phyloP scores from a whole-genome alignment of 2,329 filamentous ascomycete species.

The Pyrenophora seminiperda region DNA sequence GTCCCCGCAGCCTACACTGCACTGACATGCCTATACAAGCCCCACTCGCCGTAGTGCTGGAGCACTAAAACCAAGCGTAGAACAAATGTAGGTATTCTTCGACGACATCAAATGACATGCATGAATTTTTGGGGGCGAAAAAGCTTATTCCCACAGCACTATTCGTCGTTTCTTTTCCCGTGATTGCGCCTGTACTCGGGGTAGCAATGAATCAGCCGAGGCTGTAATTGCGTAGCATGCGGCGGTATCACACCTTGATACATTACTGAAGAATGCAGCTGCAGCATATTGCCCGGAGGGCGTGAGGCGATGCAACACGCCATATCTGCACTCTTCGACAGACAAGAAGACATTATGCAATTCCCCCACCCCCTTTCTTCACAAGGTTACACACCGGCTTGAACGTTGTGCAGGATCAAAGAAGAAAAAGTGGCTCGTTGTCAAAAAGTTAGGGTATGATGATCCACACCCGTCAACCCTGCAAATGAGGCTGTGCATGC shows the following conservation, averaged over 20 bases:
- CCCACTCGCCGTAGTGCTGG: background rate
- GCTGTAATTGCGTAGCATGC: background rate
- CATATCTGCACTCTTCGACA: background rate
- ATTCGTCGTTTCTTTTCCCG: background rate
- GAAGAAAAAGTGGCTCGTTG: background rate
- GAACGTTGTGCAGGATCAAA: background rate
- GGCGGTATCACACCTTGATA: background rate
- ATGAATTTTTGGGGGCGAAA: slow-evolving; percentile 25
- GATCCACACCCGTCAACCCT: background rate
- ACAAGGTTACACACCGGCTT: background rate
- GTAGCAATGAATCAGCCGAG: background rate
- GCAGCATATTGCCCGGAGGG: background rate
- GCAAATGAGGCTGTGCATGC: slow-evolving; percentile 11
- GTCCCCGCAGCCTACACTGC: no score
- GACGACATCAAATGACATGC: slow-evolving; percentile 12
- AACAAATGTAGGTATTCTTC: slow-evolving; percentile 10
- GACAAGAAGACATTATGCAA: background rate
- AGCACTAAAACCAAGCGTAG: background rate
- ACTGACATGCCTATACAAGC: no score
- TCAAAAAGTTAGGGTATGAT: background rate
- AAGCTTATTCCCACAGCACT: slow-evolving; percentile 12
- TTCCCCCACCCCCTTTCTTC: background rate
- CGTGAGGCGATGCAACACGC: background rate
- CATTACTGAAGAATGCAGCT: background rate
- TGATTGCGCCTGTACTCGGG: background rate